phyloP scores from a whole-genome alignment of 2,329 filamentous ascomycete species.

The Plenodomus lindquistii region DNA sequence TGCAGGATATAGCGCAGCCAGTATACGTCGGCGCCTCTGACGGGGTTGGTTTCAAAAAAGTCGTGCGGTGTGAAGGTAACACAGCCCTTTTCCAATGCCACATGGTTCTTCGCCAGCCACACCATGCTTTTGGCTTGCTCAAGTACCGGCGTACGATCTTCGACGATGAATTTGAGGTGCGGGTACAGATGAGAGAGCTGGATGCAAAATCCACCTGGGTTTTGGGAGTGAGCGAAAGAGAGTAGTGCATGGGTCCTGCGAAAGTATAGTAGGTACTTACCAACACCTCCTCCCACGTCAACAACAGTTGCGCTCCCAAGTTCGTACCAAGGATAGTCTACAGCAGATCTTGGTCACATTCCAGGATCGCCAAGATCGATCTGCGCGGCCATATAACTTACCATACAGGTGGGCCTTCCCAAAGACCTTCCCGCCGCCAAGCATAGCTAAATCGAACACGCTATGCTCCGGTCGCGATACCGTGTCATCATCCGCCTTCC shows the following conservation, averaged over 20 bases:
- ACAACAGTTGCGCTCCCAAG: not conserved
- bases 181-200: not conserved
- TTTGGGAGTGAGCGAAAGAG: no score
- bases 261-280: not conserved
- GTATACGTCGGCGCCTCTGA: not conserved
- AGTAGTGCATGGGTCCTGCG: no score
- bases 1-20: not conserved
- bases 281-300: not conserved
- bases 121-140: constrained; percentile 27
- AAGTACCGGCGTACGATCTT: constrained; percentile 41
- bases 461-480: constrained; percentile 25
- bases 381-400: constrained; percentile 8
- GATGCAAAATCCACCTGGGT: not conserved
- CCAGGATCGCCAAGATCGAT: no score
- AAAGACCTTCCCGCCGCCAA: constrained; percentile 31
- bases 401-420: constrained; percentile 33
- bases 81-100: constrained; percentile 5
- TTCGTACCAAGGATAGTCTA: not conserved
- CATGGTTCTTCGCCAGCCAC: constrained; percentile 36
- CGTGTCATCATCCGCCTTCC: constrained; percentile 6
- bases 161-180: constrained; percentile 36
- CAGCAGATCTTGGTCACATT: no score
- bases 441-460: constrained; percentile 32
- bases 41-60: not conserved
- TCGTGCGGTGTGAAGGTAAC: not conserved